Evolutionary conservation across 352 stramenopile species (phyloP), one percentile per base, ranked within the genome.

Genomic region (Phytophthora foliorum): DNA sequence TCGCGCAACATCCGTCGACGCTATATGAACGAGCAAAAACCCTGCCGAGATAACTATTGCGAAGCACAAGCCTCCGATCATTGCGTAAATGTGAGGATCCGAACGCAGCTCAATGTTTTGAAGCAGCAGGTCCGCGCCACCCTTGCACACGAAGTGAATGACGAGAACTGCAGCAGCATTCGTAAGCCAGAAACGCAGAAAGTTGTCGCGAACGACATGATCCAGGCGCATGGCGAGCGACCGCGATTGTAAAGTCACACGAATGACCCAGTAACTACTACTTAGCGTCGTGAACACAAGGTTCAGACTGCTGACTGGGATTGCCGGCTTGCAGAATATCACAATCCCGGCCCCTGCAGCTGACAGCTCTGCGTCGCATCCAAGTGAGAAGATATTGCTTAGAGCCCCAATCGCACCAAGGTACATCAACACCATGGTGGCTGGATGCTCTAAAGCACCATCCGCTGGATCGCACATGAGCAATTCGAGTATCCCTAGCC

Each of bases 341-440:
- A 73, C 68, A 16, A 82, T 67, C n/a, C 54, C 74, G 42, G 48
- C 67, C 8, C 63, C 60, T 3, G 29, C 11, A 11, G 31, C 52
- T 2, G 61, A 67, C 1, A 81, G 31, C 4, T 78, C 52, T 2
- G 72, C 75, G 6, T 67, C 61, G 36, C 75, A 83, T 4, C 57
- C 54, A 8, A 75, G 56, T 46, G 72, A 63, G 56, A 83, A 83
- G 16, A 81, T 77, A n/a, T 83, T 83, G 59, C 75, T 83, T 9
- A 81, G 60, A 13, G 72, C 64, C 7, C 75, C 75, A 29, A 83
- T 50, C 0, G 69, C 69, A 1, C 75, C 75, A 0, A 83, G 62
- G 25, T 83, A 83, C 57, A 83, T 56, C n/a, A 83, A 31, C 22
- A 77, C 72, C 57, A 83, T 74, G 0, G 68, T 79, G 9, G 55